Evolutionary conservation across 2,329 filamentous ascomycete species (phyloP).

Genomic region (Pseudohalonectria lignicola): DNA sequence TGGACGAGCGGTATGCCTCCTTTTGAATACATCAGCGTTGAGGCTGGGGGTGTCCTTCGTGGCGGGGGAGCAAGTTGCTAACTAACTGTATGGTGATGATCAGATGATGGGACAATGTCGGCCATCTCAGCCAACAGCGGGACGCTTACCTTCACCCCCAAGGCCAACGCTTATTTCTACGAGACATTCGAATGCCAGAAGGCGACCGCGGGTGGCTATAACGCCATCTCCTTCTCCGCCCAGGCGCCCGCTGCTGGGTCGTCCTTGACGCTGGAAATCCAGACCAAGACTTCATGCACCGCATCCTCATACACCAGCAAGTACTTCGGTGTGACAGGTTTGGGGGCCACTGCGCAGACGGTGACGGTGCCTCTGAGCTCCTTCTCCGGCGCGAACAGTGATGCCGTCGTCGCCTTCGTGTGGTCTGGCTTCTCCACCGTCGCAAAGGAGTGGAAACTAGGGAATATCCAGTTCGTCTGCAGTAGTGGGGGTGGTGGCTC

Average conservation of each 20-base stretch:
- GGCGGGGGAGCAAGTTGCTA: background rate
- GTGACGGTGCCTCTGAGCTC: slow-evolving; percentile 9
- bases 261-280: slow-evolving; percentile 7
- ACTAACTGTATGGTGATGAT: background rate
- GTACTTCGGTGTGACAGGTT: slow-evolving; percentile 7
- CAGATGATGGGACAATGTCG: slow-evolving; percentile 38
- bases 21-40: background rate
- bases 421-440: slow-evolving; percentile 7
- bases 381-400: slow-evolving; percentile 33
- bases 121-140: slow-evolving; percentile 26
- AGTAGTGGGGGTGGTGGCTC: slow-evolving; percentile 1
- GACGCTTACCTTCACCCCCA: slow-evolving; percentile 38
- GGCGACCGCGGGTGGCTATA: slow-evolving; percentile 32
- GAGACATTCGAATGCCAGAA: slow-evolving; percentile 37
- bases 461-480: slow-evolving; percentile 9
- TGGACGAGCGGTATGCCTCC: slow-evolving; percentile 14
- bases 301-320: slow-evolving; percentile 8
- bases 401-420: slow-evolving; percentile 7
- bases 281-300: slow-evolving; percentile 5
- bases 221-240: slow-evolving; percentile 32
- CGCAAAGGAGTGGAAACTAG: slow-evolving; percentile 6
- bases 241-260: slow-evolving; percentile 23
- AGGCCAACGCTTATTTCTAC: slow-evolving; percentile 38
- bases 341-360: slow-evolving; percentile 6
- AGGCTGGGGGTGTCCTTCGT: background rate